Conservation (phyloP, 345 rosid genomes). For the Linum lewisii region DNA sequence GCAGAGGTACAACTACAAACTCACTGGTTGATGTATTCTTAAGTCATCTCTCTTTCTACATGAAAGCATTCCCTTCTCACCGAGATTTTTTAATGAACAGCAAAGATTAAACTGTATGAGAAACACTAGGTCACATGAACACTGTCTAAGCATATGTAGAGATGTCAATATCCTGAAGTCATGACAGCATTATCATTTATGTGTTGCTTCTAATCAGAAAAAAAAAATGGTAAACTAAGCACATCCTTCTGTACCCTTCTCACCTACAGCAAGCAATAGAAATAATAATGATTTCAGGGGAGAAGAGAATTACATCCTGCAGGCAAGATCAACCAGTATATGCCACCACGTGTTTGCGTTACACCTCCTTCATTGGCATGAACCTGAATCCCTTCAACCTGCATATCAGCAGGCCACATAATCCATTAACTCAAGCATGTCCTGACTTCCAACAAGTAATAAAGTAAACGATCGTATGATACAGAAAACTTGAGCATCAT, state of each 20-base stretch:
- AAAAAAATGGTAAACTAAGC: not conserved
- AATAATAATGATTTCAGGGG: constrained; percentile 13
- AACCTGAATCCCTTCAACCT: constrained; percentile 96
- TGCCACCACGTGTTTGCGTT: constrained; percentile 88
- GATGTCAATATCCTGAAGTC: no score
- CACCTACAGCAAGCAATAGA: constrained; percentile 5
- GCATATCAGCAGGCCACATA: constrained; percentile 10
- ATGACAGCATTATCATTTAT: no score
- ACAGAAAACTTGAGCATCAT: not conserved
- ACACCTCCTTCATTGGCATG: constrained; percentile 94
- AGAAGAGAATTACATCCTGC: constrained; percentile 74
- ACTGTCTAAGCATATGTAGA: no score
- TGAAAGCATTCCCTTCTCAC: no score
- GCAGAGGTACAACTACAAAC: no score
- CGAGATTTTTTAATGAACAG: no score
- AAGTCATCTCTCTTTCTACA: no score
- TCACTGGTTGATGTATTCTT: no score
- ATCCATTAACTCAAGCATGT: not conserved
- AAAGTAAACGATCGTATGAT: not conserved
- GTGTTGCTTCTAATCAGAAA: no score
- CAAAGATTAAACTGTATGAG: no score
- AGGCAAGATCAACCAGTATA: constrained; percentile 88
- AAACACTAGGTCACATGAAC: no score
- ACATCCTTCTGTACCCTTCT: not conserved
- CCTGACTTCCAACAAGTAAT: not conserved